Percentiles rank a stretch among this genome's conserved stretches.
Evolutionary conservation across 352 stramenopile genomes (phyloP).

Genomic region (Pythium brachiatum): DNA sequence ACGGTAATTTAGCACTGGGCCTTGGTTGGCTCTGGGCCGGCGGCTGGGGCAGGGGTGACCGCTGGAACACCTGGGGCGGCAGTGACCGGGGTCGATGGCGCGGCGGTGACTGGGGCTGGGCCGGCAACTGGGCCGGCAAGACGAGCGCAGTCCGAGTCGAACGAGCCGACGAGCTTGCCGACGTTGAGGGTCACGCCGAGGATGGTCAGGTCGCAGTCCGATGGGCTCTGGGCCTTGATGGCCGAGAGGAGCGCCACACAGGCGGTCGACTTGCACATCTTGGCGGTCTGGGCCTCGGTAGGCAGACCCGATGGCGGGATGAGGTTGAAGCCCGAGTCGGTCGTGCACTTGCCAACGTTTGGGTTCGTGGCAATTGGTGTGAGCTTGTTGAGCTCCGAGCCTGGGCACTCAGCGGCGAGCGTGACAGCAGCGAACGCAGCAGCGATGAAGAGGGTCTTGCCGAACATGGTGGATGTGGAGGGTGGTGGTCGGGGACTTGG

Average conservation of each 20-base stretch:
- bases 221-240: neutral
- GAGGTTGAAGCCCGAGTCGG: conserved; percentile 17
- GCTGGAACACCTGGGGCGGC: too few relatives aligned
- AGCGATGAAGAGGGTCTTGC: conserved; percentile 14
- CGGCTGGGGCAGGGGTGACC: too few relatives aligned
- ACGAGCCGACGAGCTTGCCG: conserved; percentile 13
- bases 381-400: conserved; percentile 7
- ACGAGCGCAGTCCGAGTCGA: conserved; percentile 7
- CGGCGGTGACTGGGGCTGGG: neutral
- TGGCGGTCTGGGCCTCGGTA: conserved; percentile 10
- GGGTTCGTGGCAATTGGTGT: conserved; percentile 5
- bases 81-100: neutral
- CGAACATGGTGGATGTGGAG: conserved; percentile 17
- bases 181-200: conserved; percentile 18
- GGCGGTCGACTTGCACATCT: conserved; percentile 19
- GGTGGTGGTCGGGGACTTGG: conserved; percentile 15
- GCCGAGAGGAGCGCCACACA: conserved; percentile 13
- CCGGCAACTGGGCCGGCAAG: neutral
- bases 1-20: neutral
- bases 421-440: conserved; percentile 16
- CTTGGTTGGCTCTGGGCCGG: conserved; percentile 3
- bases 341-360: neutral
- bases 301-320: conserved; percentile 22
- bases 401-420: conserved; percentile 2
- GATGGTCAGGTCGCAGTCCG: conserved; percentile 23